Base-by-base conservation (phyloP, 306 rosid species). In the Rosa chinensis region DNA sequence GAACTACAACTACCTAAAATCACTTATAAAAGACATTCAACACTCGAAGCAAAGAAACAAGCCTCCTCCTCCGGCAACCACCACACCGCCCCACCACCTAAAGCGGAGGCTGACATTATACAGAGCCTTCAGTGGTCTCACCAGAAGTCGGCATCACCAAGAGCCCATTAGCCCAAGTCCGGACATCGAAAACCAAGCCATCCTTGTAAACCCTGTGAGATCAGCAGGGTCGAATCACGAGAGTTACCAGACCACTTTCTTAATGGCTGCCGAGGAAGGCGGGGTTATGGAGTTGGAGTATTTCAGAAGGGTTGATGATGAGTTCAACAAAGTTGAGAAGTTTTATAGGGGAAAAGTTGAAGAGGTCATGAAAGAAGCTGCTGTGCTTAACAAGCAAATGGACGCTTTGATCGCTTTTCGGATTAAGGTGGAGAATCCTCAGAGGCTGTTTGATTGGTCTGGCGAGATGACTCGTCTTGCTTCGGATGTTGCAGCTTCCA, bases 81-180 rank as follows among this genome's bases (percentile, higher is more conserved):
- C 70, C 47, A 76, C 86, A 32, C 10, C 81, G 75, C 16, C 25
- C 39, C 42, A 58, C 44, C 40, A 12, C 4, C 86, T 87, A 4
- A 90, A 75, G 48, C 77, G 95, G 10, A 83, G 85, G 85, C 70
- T 77, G 18, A 77, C 95, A 5, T 87, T 92, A 4, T 79, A 86
- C 68, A 84, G 97, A 81, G 82, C 95, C 20, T 92, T 92, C 88
- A 92, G 95, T n/a, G 95, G 97, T 1, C 88, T 92, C 40, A 85
- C 87, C 4, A 84, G 82, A 52, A 83, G 86, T 20, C 71, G 78
- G 8, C 73, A 47, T 61, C 35, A 42, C 40, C 59, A 68, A 21
- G 18, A 23, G 48, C 79, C 37, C 42, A 32, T 40, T 14, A 78
- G 71, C 49, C 86, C 89, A 25, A 7, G 72, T 18, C 9, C 73